These are phyloP conservation scores for Cyberlindnera samutprakarnensis DNA, from an alignment of 805 yeast species.

Conservation along the genomic window DNA sequence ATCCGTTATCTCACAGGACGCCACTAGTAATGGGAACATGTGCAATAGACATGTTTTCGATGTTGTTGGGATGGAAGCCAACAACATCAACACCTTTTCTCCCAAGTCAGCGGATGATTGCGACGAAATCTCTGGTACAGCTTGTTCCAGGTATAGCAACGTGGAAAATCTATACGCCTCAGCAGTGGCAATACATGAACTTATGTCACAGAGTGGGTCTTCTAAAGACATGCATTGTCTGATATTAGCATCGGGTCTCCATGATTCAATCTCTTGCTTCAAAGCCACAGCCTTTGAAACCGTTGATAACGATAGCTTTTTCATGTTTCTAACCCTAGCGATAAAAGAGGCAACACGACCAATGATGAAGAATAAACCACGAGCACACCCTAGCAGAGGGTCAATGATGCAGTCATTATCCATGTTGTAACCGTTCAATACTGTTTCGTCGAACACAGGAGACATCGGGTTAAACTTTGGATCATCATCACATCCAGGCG, in stretches of 20 bases:
- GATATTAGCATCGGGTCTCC: constrained; percentile 41
- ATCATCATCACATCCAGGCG: constrained; percentile 1
- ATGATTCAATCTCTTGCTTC: constrained; percentile 42
- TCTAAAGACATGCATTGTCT: constrained; percentile 29
- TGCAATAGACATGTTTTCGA: constrained; percentile 52
- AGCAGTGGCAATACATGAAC: constrained; percentile 60
- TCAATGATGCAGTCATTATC: constrained; percentile 34
- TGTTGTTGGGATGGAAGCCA: constrained; percentile 55
- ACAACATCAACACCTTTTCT: constrained; percentile 47
- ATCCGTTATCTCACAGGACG: constrained; percentile 57
- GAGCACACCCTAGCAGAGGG: constrained; percentile 63
- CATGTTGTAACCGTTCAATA: not conserved
- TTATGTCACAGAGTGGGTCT: constrained; percentile 45
- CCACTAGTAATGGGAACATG: constrained; percentile 56
- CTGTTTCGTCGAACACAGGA: constrained; percentile 5
- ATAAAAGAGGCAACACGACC: constrained; percentile 56
- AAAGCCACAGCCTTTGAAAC: constrained; percentile 50
- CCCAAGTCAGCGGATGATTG: constrained; percentile 47
- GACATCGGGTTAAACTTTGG: constrained; percentile 1
- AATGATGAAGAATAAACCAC: constrained; percentile 54
- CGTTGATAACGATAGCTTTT: constrained; percentile 35
- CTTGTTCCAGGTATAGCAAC: constrained; percentile 54
- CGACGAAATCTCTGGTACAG: constrained; percentile 63
- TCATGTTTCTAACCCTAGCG: constrained; percentile 35
- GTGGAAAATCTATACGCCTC: constrained; percentile 61